phyloP scores from a whole-genome alignment of 805 yeast genomes.

The Metschnikowia henanensis region DNA sequence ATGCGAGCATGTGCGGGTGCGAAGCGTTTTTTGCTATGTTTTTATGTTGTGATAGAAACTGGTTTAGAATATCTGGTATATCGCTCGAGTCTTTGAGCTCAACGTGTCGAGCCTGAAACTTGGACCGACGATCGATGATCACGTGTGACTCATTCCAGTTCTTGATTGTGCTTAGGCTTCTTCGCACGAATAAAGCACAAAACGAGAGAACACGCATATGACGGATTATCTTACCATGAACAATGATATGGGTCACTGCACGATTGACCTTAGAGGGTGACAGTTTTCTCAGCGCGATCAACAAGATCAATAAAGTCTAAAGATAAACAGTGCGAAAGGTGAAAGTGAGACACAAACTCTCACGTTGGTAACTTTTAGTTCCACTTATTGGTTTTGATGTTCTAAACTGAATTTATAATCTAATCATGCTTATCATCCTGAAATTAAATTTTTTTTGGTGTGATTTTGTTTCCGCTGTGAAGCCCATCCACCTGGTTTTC shows the following conservation, averaged over 20 bases:
- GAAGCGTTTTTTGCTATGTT: slow-evolving; percentile 51
- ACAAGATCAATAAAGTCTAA: too few relatives aligned
- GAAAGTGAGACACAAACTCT: too few relatives aligned
- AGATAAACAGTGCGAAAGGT: too few relatives aligned
- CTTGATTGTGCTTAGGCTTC: slow-evolving; percentile 12
- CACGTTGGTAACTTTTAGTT: too few relatives aligned
- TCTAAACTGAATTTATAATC: too few relatives aligned
- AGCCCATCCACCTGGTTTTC: not conserved
- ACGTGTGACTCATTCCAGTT: slow-evolving; percentile 34
- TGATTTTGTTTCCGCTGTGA: too few relatives aligned
- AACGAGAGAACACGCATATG: not conserved
- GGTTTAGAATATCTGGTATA: slow-evolving; percentile 41
- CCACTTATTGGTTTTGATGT: too few relatives aligned
- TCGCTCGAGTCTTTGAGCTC: slow-evolving; percentile 38
- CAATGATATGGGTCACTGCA: too few relatives aligned
- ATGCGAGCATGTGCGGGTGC: slow-evolving; percentile 75
- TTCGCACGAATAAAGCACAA: not conserved
- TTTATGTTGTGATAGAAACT: slow-evolving; percentile 47
- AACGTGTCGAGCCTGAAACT: slow-evolving; percentile 64
- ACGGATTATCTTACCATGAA: not conserved
- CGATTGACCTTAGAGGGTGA: too few relatives aligned
- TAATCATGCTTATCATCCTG: too few relatives aligned
- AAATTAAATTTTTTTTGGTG: too few relatives aligned
- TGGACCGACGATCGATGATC: slow-evolving; percentile 53
- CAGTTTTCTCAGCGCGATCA: too few relatives aligned